These are phyloP conservation scores for Yamadazyma songkhlaensis DNA, from an alignment of 1,139 yeast species.

Conservation along the genomic window DNA sequence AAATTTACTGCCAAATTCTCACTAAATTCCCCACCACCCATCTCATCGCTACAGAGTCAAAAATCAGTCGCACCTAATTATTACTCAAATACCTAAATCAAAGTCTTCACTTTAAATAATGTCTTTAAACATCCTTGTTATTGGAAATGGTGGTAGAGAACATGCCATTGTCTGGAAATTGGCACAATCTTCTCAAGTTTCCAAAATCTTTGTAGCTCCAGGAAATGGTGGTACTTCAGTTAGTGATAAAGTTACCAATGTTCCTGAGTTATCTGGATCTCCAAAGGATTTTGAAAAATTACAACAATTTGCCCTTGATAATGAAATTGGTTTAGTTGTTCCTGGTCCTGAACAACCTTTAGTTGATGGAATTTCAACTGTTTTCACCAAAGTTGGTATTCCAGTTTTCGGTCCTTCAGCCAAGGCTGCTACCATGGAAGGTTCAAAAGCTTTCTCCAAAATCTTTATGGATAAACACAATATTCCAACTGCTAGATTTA, in stretches of 20 bases:
- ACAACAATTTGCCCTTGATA: conserved; percentile 66
- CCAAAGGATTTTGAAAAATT: conserved; percentile 58
- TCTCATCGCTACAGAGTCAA: conserved; percentile 9
- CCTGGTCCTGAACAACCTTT: conserved; percentile 99
- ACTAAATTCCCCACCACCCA: background rate
- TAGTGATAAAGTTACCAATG: conserved; percentile 61
- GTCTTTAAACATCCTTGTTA: conserved; percentile 65
- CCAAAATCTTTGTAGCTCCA: conserved; percentile 84
- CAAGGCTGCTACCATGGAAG: conserved; percentile 92
- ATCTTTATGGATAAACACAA: conserved; percentile 88
- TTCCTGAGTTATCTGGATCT: conserved; percentile 62
- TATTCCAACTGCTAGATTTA: conserved; percentile 92
- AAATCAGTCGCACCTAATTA: conserved; percentile 7
- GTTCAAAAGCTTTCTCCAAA: conserved; percentile 93
- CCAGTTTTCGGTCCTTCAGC: conserved; percentile 96
- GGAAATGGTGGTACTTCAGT: conserved; percentile 92
- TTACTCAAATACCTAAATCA: background rate
- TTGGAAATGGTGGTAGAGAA: conserved; percentile 99
- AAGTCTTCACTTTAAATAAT: conserved; percentile 1
- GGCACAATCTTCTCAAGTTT: conserved; percentile 71
- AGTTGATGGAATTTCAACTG: conserved; percentile 83
- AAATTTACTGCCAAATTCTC: background rate
- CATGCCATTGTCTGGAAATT: conserved; percentile 95
- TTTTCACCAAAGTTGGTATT: conserved; percentile 75
- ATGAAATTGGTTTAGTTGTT: conserved; percentile 70